Percentiles rank a stretch among this genome's conserved stretches.
phyloP scores from a whole-genome alignment of 108 stramenopile species.

The Aurantiochytrium sp. region DNA sequence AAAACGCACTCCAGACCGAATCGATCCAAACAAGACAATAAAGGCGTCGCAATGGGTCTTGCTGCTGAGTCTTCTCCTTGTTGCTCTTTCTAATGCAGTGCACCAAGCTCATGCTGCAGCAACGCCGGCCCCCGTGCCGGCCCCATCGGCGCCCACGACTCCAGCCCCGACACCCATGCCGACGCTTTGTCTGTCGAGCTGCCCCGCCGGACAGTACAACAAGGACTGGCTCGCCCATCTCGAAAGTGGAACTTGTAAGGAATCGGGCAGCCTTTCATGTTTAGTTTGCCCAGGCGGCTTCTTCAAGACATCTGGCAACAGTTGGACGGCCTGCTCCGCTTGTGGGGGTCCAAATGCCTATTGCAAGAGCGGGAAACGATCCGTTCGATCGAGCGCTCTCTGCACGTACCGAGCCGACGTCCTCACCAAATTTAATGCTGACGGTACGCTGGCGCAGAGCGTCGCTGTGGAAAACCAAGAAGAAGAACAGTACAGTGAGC shows the following conservation, averaged over 20 bases:
- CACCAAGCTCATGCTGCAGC: too few species aligned
- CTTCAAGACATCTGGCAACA: not conserved
- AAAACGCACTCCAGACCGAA: too few species aligned
- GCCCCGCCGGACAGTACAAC: not conserved
- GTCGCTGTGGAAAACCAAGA: not conserved
- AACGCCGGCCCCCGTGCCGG: not conserved
- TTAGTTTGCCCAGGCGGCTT: not conserved
- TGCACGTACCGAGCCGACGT: not conserved
- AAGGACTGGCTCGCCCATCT: not conserved
- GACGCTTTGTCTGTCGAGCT: not conserved
- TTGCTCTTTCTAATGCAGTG: too few species aligned
- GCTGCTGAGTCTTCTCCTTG: too few species aligned
- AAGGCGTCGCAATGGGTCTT: too few species aligned
- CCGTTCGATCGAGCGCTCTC: not conserved
- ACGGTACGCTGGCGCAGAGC: not conserved
- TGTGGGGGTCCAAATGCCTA: not conserved
- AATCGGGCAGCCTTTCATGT: not conserved
- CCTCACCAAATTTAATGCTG: not conserved
- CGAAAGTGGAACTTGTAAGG: not conserved
- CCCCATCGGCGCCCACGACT: not conserved
- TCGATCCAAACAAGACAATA: too few species aligned
- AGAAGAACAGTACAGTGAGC: not conserved
- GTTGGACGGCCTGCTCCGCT: not conserved
- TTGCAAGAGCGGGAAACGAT: not conserved
- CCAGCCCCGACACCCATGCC: not conserved